Evolutionary conservation across 768 basidiomycete genomes (phyloP).

Genomic region (Russula emetica): DNA sequence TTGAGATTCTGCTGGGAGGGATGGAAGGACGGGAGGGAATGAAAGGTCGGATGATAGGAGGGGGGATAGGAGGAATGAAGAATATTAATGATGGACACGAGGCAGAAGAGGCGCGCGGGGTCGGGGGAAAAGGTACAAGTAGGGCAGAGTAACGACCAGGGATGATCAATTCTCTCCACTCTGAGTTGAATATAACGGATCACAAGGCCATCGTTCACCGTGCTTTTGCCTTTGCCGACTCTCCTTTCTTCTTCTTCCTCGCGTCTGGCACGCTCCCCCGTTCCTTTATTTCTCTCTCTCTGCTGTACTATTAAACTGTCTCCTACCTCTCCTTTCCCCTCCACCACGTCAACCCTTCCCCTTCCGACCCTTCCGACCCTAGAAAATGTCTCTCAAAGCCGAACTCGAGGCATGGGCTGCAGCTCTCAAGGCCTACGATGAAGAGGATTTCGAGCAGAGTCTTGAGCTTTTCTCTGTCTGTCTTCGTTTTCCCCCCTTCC

Average conservation of each 20-base stretch:
- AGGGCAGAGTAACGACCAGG: not conserved
- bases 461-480: constrained; percentile 72
- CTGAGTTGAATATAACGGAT: not conserved
- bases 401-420: constrained; percentile 83
- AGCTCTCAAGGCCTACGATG: constrained; percentile 86
- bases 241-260: not conserved
- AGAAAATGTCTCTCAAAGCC: constrained; percentile 41
- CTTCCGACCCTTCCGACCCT: not conserved
- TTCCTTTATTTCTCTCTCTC: not conserved
- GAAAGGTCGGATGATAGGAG: not conserved
- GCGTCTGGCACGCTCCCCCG: constrained; percentile 30
- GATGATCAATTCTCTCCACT: not conserved
- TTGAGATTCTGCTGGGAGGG: too few species aligned
- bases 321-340: not conserved
- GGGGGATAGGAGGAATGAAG: too few species aligned
- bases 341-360: not conserved
- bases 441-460: constrained; percentile 70
- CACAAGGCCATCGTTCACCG: not conserved
- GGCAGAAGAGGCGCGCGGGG: not conserved
- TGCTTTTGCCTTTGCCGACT: not conserved
- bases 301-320: not conserved
- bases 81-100: too few species aligned
- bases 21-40: not conserved
- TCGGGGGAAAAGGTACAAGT: not conserved
- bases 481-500: constrained; percentile 15